Percentiles rank a stretch among this genome's conserved stretches.
Conservation (phyloP, 2,329 filamentous ascomycete species). For the Whalleya microplaca region DNA sequence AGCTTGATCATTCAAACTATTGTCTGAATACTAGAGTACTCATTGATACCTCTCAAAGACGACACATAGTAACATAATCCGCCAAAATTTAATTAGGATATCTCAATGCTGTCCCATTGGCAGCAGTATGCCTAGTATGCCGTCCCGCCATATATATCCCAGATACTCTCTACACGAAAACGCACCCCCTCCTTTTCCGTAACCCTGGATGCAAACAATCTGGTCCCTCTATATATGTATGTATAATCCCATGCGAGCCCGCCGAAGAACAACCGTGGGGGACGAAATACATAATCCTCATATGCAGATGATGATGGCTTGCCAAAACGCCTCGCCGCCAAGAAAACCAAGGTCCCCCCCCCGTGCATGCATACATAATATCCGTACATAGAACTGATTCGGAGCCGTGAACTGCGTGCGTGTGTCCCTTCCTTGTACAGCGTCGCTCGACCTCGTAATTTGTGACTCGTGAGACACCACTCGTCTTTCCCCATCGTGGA, state of each 20-base stretch:
- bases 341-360: not conserved
- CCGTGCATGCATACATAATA: not conserved
- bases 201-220: constrained; percentile 6
- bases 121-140: not conserved
- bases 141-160: not conserved
- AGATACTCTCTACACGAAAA: not conserved
- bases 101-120: not conserved
- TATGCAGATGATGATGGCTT: constrained; percentile 2
- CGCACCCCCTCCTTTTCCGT: not conserved
- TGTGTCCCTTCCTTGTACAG: not conserved
- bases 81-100: no score
- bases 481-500: not conserved
- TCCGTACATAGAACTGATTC: not conserved
- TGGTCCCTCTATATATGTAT: constrained; percentile 2
- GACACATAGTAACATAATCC: no score
- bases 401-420: not conserved
- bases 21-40: no score
- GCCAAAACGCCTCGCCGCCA: not conserved
- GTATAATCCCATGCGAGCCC: constrained; percentile 2
- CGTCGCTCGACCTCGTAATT: constrained; percentile 6
- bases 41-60: no score
- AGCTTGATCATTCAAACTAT: no score
- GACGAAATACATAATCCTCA: constrained; percentile 1
- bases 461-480: constrained; percentile 11
- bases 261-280: not conserved